Evolutionary conservation across 768 basidiomycete species (phyloP), one percentile per base, ranked within the genome.

Genomic region (Rhodotorula toruloides): DNA sequence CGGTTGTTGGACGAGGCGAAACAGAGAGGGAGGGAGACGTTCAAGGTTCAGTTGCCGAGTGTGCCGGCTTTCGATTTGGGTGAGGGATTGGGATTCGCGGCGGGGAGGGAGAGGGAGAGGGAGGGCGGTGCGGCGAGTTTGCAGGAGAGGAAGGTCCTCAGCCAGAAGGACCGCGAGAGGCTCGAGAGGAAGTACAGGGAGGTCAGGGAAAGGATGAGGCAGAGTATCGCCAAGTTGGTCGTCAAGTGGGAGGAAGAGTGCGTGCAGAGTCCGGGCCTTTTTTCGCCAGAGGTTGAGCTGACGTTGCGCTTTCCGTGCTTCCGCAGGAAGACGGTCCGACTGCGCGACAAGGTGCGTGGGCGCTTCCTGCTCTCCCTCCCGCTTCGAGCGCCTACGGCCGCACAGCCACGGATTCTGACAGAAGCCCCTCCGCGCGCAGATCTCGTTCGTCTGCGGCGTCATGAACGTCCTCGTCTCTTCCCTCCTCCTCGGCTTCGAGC

Each of bases 391-490:
- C n/a, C n/a, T n/a, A n/a, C n/a, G n/a, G n/a, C n/a, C n/a, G n/a
- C n/a, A n/a, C n/a, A n/a, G n/a, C n/a, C n/a, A n/a, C n/a, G n/a
- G n/a, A n/a, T n/a, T n/a, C n/a, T n/a, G n/a, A n/a, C n/a, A n/a
- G n/a, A n/a, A n/a, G n/a, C n/a, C n/a, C n/a, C n/a, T n/a, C 31
- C 37, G 12, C 0, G 10, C 29, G 17, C 39, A 63, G 74, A 80
- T 90, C 42, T 88, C 90, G 0, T 99, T 98, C 81, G 89, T 97
- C 79, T 84, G 90, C 74, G 89, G 92, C 36, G 96, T 99, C 49
- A 89, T 93, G 86, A 70, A 70, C 63, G 78, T 99, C 31, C 81
- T 94, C 34, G 81, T 86, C 74, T 87, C 91, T 22, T 86, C 91
- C 10, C 83, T 98, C 8, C 78, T 97, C 67, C 90, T 93, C 74